Base-by-base conservation (phyloP, 495 filamentous ascomycete species). In the Zalerion maritima region DNA sequence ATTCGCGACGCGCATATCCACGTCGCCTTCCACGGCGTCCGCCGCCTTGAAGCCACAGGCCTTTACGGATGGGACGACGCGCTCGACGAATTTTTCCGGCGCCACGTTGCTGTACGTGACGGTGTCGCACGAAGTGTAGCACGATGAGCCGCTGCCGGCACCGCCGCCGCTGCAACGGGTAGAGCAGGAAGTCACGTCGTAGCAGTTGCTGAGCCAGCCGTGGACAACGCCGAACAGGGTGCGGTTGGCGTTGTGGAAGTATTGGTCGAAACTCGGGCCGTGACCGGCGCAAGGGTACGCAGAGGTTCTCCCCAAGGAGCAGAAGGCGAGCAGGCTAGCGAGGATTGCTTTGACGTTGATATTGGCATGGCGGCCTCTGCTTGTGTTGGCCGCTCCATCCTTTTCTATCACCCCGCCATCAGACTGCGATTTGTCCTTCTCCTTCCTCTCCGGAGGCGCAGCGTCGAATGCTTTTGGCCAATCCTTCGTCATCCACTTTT, bases 121-220 rank as follows among this genome's bases (percentile, higher is more conserved):
- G 1, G 24, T 37, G 5, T 17, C 6, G 33, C 41, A 48, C 6
- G 21, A 33, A 1, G 38, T 28, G 7, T 14, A 25, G 26, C 45
- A 48, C 21, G 22, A 34, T 14, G 23, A 24, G 10, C 19, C 14
- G 15, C 17, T 28, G 31, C 32, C 36, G 9, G 10, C 32, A 37
- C 38, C 37, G 8, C 14, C 8, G 12, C 28, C 27, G 1, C 18
- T 14, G 26, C 37, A 41, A 3, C 13, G 18, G 20, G 32, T 6
- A n/a, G n/a, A 7, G 25, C 41, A 45, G 24, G 34, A 22, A 16
- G 32, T 20, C 3, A 9, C 24, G 21, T 47, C 40, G 24, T 36
- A 16, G 31, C 47, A 50, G 26, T 47, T 32, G 28, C 31, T 38
- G 19, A 45, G 32, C 46, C 46, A 50, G 18, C 46, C 40, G 32